Conservation (phyloP, 2,329 filamentous ascomycete species). For the Aspergillus texensis region DNA sequence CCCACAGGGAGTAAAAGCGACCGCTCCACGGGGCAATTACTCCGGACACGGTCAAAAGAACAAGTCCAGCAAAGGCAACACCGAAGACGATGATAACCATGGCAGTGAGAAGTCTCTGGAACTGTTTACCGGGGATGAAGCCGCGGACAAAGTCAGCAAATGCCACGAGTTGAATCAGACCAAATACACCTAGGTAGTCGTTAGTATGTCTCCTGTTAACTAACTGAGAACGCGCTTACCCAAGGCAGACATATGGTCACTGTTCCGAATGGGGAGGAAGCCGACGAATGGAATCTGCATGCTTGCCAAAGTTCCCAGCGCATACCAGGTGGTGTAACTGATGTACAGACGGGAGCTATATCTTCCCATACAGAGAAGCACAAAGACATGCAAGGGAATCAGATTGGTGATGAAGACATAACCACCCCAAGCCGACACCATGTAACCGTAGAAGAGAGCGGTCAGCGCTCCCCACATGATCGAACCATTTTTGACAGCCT, state of each 20-base stretch:
- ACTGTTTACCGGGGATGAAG: constrained; percentile 89
- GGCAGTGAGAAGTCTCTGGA: constrained; percentile 82
- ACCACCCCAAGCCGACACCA: constrained; percentile 99
- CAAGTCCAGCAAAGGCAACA: constrained; percentile 73
- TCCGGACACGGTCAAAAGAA: constrained; percentile 79
- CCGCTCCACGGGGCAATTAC: constrained; percentile 97
- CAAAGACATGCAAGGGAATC: constrained; percentile 89
- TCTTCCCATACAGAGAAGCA: constrained; percentile 93
- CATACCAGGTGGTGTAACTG: constrained; percentile 97
- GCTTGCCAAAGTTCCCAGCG: constrained; percentile 89
- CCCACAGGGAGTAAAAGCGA: constrained; percentile 99
- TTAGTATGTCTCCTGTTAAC: constrained; percentile 22
- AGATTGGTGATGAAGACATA: constrained; percentile 99
- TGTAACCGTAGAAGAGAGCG: constrained; percentile 98
- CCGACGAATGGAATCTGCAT: constrained; percentile 99
- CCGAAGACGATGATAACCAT: constrained; percentile 75
- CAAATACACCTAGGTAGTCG: constrained; percentile 74
- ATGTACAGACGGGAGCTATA: constrained; percentile 95
- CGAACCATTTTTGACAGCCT: constrained; percentile 93
- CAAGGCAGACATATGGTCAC: constrained; percentile 96
- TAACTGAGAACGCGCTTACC: constrained; percentile 58
- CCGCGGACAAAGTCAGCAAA: constrained; percentile 88
- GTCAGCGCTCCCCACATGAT: constrained; percentile 95
- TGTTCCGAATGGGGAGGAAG: constrained; percentile 93
- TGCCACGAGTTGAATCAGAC: constrained; percentile 87